These are phyloP conservation scores for Xylaria acuta DNA, from an alignment of 495 filamentous ascomycete genomes.

Conservation along the genomic window DNA sequence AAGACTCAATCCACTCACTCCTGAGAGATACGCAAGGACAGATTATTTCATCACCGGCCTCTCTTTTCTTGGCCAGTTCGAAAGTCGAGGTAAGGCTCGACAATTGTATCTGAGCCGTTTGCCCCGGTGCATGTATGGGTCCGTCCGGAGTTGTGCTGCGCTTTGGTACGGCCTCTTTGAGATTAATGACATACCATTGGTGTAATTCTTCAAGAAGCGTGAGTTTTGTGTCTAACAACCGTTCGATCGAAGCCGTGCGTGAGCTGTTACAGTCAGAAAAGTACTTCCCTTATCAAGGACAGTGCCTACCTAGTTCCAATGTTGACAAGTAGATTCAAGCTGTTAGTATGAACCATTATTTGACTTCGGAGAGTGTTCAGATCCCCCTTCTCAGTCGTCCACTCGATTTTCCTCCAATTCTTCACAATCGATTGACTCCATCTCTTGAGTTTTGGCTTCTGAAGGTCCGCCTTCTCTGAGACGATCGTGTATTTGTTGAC, in stretches of 20 bases:
- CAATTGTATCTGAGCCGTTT: neutral
- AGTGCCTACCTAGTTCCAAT: no score
- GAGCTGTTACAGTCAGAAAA: no score
- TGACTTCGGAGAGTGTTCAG: no score
- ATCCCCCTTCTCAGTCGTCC: no score
- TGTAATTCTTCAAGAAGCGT: no score
- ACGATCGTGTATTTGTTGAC: conserved; percentile 28
- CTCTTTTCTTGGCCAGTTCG: conserved; percentile 1
- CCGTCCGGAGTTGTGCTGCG: neutral
- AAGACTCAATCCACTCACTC: neutral
- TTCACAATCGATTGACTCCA: conserved; percentile 23
- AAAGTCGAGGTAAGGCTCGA: neutral
- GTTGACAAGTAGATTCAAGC: no score
- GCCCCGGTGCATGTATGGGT: neutral
- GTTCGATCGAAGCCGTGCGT: no score
- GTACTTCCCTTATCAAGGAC: no score
- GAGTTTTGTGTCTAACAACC: no score
- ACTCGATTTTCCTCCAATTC: no score
- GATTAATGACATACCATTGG: conserved; percentile 14
- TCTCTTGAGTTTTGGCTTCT: conserved; percentile 6
- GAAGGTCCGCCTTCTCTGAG: neutral
- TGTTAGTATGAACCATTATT: no score
- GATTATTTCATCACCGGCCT: neutral
- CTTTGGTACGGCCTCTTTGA: neutral
- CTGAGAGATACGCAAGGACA: neutral